Evolutionary conservation across 495 filamentous ascomycete species (phyloP).

Genomic region (Trypethelium eluteriae): DNA sequence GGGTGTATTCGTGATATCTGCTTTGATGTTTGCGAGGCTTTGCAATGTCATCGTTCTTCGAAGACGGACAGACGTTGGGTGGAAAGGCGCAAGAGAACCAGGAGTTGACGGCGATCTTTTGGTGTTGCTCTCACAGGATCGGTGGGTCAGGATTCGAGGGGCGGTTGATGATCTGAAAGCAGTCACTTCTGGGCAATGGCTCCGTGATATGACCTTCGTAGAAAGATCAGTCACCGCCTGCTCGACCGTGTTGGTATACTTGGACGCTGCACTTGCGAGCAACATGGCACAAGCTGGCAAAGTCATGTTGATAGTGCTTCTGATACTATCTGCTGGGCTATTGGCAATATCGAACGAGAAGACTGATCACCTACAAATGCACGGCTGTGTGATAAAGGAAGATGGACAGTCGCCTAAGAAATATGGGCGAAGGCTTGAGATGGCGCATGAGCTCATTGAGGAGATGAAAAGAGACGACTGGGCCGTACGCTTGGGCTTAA

Average conservation of each 20-base stretch:
- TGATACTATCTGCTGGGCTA: conserved; percentile 44
- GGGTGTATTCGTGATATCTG: conserved; percentile 39
- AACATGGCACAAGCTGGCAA: conserved; percentile 45
- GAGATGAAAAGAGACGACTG: conserved; percentile 36
- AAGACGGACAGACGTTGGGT: conserved; percentile 34
- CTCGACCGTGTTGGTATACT: conserved; percentile 50
- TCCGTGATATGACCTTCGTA: conserved; percentile 43
- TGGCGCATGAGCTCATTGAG: conserved; percentile 35
- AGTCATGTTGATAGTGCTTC: conserved; percentile 42
- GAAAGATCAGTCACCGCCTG: conserved; percentile 43
- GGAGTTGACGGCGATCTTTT: conserved; percentile 37
- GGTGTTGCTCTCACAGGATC: conserved; percentile 37
- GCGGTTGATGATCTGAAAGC: conserved; percentile 49
- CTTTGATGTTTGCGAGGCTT: conserved; percentile 47
- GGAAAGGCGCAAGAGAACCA: conserved; percentile 37
- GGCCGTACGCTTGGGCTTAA: conserved; percentile 36
- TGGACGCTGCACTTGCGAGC: conserved; percentile 44
- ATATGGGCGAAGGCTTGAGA: conserved; percentile 34
- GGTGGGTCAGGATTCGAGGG: conserved; percentile 47
- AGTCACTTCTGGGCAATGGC: conserved; percentile 50
- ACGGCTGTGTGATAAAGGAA: conserved; percentile 27
- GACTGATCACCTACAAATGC: conserved; percentile 27
- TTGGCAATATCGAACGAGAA: conserved; percentile 44
- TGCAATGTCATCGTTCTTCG: conserved; percentile 50
- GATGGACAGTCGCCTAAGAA: conserved; percentile 21